These are phyloP conservation scores for Berberis vulgaris DNA, from an alignment of 164 flowering plant genomes.

Conservation along the genomic window DNA sequence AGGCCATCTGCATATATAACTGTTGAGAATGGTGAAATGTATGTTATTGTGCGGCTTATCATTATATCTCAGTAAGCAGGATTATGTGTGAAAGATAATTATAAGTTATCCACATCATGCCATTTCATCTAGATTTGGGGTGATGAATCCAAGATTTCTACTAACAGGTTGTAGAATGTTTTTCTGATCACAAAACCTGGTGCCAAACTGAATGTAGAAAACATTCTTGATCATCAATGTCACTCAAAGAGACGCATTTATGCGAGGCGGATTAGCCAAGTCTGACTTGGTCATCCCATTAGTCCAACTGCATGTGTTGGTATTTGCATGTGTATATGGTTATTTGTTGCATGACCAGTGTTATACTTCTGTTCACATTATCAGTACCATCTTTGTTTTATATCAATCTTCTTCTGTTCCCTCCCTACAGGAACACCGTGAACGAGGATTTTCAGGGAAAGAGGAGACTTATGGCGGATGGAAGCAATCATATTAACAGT, in stretches of 20 bases:
- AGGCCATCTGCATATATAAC: background rate
- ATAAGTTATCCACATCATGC: no score
- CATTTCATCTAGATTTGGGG: no score
- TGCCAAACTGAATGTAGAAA: no score
- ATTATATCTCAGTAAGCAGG: background rate
- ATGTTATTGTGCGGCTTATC: background rate
- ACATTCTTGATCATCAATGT: no score
- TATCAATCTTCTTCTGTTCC: background rate
- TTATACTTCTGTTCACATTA: background rate
- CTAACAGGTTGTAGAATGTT: no score
- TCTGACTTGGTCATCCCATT: background rate
- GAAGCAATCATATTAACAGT: conserved; percentile 4
- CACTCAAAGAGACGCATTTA: background rate
- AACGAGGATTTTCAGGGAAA: background rate
- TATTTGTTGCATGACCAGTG: background rate
- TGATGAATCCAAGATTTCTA: no score
- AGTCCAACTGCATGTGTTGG: no score
- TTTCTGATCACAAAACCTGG: no score
- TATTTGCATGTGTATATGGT: background rate
- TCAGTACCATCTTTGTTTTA: background rate
- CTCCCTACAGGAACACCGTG: background rate
- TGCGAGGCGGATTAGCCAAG: background rate
- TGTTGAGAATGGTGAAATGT: background rate
- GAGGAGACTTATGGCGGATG: conserved; percentile 14
- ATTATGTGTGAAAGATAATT: background rate